phyloP scores from a whole-genome alignment of 2,329 filamentous ascomycete species.

The Fusarium hainanense region DNA sequence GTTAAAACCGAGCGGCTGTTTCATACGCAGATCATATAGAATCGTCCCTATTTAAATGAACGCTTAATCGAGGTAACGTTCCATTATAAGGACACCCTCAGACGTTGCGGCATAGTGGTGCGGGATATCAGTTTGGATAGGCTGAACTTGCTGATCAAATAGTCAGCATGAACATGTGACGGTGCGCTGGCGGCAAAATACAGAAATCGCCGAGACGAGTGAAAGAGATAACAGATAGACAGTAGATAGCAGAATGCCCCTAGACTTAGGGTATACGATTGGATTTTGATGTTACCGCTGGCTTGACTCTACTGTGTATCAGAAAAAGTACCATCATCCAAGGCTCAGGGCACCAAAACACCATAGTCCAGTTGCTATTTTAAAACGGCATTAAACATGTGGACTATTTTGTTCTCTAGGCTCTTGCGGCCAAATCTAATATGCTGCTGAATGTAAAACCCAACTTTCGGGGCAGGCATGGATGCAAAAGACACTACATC shows the following conservation, averaged over 20 bases:
- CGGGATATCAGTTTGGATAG: neutral
- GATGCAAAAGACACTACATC: constrained; percentile 11
- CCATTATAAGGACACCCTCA: neutral
- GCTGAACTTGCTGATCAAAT: constrained; percentile 9
- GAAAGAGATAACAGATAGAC: neutral
- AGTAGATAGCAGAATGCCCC: neutral
- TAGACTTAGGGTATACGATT: neutral
- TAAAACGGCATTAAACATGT: neutral
- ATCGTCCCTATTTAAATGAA: neutral
- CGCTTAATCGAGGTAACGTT: constrained; percentile 16
- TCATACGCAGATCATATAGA: neutral
- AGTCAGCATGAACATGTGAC: constrained; percentile 12
- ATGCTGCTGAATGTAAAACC: neutral
- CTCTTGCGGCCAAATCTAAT: neutral
- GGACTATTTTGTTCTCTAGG: neutral
- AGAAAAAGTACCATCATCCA: neutral
- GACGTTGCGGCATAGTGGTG: neutral
- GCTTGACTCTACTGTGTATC: neutral
- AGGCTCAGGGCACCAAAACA: neutral
- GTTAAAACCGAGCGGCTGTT: constrained; percentile 27
- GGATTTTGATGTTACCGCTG: neutral
- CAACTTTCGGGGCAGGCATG: neutral
- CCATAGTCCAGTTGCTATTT: neutral
- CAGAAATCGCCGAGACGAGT: neutral
- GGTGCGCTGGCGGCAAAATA: neutral